Evolutionary conservation across 148 eudicot species (phyloP), one percentile per base, ranked within the genome.

Genomic region (Nyssa sinensis): DNA sequence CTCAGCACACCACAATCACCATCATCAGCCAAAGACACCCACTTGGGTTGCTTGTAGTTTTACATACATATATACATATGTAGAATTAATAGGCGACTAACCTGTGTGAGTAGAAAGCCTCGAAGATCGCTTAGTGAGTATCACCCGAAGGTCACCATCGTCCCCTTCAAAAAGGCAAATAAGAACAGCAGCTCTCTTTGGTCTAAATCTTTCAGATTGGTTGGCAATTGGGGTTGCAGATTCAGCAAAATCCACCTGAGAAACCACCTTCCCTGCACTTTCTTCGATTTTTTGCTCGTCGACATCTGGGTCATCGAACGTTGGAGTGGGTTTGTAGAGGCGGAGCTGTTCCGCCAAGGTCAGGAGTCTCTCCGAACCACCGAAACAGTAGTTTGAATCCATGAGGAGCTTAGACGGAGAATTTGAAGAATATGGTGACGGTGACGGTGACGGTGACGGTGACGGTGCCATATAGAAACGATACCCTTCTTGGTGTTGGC

Each of bases 41-140:
- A 63, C 37, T n/a, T n/a, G n/a, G n/a, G n/a, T n/a, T n/a, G n/a
- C n/a, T n/a, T n/a, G n/a, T n/a, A n/a, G n/a, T n/a, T n/a, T n/a
- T 17, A 60, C 28, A 37, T 29, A 23, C 7, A n/a, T 71, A 60
- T 0, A 60, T 21, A 30, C 7, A 51, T 51, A n/a, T 31, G 25
- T n/a, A 73, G 23, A 63, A 16, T 29, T 29, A 37, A 44, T 11
- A 6, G 25, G 59, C 3, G 1, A 69, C 81, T 21, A 66, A 93
- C 98, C 96, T 34, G 98, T 83, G 74, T 90, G 92, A 82, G 97
- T 81, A 21, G 98, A 92, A 34, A 94, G 84, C 59, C 28, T 82
- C 6, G 93, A 92, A 71, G 97, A 92, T 21, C 98, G 76, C 74
- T 85, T 92, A 31, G 98, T 94, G 65, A 92, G 93, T 82, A 94